Evolutionary conservation across 2,329 filamentous ascomycete genomes (phyloP).

Genomic region (Xylariaceae sp.): DNA sequence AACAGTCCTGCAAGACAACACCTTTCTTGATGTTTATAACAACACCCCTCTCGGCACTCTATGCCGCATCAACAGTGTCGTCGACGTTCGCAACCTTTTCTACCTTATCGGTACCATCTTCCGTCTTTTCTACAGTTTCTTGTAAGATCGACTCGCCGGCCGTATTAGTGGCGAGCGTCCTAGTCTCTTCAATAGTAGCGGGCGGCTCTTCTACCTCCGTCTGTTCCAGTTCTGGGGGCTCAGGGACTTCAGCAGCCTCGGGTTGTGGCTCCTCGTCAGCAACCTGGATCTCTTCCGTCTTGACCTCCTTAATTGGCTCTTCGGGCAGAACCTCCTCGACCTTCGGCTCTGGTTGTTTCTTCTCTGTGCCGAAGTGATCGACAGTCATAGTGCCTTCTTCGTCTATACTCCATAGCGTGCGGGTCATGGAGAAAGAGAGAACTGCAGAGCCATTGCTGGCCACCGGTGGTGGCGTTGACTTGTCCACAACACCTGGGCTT

Average conservation of each 20-base stretch:
- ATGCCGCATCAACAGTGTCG: too few relatives aligned
- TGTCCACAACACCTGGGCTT: conserved; percentile 31
- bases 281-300: conserved; percentile 3
- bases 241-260: neutral
- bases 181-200: conserved; percentile 24
- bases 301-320: conserved; percentile 1
- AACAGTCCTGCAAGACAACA: too few relatives aligned
- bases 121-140: conserved; percentile 29
- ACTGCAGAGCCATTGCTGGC: conserved; percentile 33
- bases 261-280: conserved; percentile 8
- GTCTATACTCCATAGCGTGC: conserved; percentile 51
- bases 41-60: too few relatives aligned
- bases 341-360: conserved; percentile 9
- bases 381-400: conserved; percentile 44
- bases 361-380: conserved; percentile 24
- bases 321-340: conserved; percentile 11
- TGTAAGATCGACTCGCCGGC: conserved; percentile 31
- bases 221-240: neutral
- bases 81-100: conserved; percentile 23
- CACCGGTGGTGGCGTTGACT: conserved; percentile 28
- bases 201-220: conserved; percentile 4
- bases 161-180: conserved; percentile 29
- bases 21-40: too few relatives aligned
- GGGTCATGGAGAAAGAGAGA: conserved; percentile 45
- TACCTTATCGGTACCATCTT: conserved; percentile 25